phyloP scores from a whole-genome alignment of 352 stramenopile genomes.

The Detonula confervacea region DNA sequence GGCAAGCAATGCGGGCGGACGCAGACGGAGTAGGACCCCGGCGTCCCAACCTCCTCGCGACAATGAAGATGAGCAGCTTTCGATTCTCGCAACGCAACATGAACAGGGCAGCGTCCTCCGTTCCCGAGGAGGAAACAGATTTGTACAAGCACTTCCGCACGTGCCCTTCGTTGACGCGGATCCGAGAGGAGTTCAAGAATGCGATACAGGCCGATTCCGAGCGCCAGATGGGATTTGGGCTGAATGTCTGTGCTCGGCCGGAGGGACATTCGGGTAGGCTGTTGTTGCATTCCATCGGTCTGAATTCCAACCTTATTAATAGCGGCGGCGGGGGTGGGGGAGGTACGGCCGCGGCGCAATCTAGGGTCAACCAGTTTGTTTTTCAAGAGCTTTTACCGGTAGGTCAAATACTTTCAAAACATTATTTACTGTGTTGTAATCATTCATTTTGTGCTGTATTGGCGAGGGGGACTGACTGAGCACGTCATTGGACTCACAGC shows the following conservation, averaged over 20 bases:
- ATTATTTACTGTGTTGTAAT: too few species aligned
- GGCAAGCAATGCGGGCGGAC: too few species aligned
- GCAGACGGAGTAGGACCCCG: background rate
- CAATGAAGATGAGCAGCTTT: conserved; percentile 10
- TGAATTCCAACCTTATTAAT: conserved; percentile 24
- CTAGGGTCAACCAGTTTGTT: conserved; percentile 30
- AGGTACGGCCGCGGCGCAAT: conserved; percentile 18
- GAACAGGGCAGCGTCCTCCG: background rate
- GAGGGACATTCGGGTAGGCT: conserved; percentile 16
- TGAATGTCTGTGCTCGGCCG: conserved; percentile 15
- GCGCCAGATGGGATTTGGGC: conserved; percentile 11
- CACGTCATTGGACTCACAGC: too few species aligned
- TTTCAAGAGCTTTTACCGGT: conserved; percentile 28
- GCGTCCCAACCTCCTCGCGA: background rate
- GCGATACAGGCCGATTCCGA: conserved; percentile 7
- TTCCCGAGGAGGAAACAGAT: conserved; percentile 19
- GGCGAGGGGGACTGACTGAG: too few species aligned
- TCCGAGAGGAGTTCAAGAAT: conserved; percentile 23
- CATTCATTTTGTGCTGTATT: too few species aligned
- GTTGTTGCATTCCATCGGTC: conserved; percentile 32
- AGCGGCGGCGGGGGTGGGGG: conserved; percentile 8
- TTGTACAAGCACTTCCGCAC: conserved; percentile 26
- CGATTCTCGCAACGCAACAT: background rate
- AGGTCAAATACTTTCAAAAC: too few species aligned
- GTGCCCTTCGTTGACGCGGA: conserved; percentile 11